Base-by-base conservation (phyloP, 2,329 filamentous ascomycete species). In the Exophiala sp. region DNA sequence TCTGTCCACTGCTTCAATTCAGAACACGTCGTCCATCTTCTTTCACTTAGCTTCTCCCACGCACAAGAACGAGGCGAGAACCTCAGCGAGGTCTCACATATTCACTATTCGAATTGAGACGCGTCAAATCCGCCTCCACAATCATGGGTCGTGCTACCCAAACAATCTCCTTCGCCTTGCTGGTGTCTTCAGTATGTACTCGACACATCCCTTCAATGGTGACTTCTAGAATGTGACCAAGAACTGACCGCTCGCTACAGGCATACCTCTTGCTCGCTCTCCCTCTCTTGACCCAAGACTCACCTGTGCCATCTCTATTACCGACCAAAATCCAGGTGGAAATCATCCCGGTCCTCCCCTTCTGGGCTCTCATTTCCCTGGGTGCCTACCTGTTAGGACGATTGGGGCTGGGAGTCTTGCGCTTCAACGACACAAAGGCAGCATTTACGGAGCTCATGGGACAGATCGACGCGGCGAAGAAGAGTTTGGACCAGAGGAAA, bases 371-470 rank as follows among this genome's bases (percentile, higher is more conserved):
- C 65, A 88, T 99, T 62, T 85, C 88, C 18, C 91, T 97, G 69
- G 94, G 91, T 72, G 88, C 91, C 59, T 91, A 91, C 74, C 86
- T 99, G 16, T 86, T 99, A 61, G 90, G 87, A 76, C 89, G 90
- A 65, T 87, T 99, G 59, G 94, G 94, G 66, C 88, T 85, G 77
- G 94, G 94, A 61, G 89, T 99, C 65, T 80, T 96, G 69, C 96
- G 90, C 53, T 99, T 99, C 81, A 94, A 96, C 78, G 91, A 97
- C 73, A 90, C 95, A 45, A 91, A 92, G 50, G 82, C 89, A 58
- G 94, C 94, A 48, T 88, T 97, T 74, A 83, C 86, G 69, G 91
- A 96, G 75, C 77, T 99, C 65, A 90, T 94, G 80, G 87, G 62
- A 86, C 92, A 56, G 87, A 95, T 77, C 86, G 69, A 69, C 69